Conservation (phyloP, 176 grass and related monocot species). For the Stipa capillata region DNA sequence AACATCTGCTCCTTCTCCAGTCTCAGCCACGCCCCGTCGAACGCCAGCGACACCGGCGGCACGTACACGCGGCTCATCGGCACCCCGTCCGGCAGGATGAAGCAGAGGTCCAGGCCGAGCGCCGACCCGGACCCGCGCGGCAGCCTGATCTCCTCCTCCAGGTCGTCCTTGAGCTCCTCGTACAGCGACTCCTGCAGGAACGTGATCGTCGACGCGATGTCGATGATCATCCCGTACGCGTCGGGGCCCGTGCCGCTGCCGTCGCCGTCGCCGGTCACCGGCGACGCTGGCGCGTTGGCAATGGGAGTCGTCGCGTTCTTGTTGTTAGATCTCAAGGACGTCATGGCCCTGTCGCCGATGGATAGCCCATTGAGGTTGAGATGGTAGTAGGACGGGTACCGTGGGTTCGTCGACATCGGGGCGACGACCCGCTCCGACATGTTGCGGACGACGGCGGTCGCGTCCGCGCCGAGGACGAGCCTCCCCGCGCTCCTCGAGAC, state of each 20-base stretch:
- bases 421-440: slow-evolving; percentile 8
- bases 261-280: background rate
- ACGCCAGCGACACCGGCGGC: slow-evolving; percentile 35
- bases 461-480: slow-evolving; percentile 34
- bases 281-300: background rate
- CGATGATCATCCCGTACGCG: slow-evolving; percentile 48
- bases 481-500: background rate
- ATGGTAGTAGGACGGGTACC: slow-evolving; percentile 41
- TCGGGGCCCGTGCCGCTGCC: background rate
- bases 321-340: background rate
- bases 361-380: slow-evolving; percentile 42
- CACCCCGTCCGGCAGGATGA: slow-evolving; percentile 34
- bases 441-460: slow-evolving; percentile 8
- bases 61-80: slow-evolving; percentile 39
- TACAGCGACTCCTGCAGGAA: slow-evolving; percentile 46
- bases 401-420: slow-evolving; percentile 12
- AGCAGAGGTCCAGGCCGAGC: slow-evolving; percentile 56
- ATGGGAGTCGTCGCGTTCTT: background rate
- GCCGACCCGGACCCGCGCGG: slow-evolving; percentile 28
- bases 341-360: slow-evolving; percentile 26
- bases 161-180: slow-evolving; percentile 32
- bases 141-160: slow-evolving; percentile 48
- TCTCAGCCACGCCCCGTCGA: slow-evolving; percentile 35
- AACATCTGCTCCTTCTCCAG: slow-evolving; percentile 40
- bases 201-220: slow-evolving; percentile 51